These are phyloP conservation scores for Coniferiporia weirii DNA, from an alignment of 1,284 basidiomycete species.

Conservation along the genomic window DNA sequence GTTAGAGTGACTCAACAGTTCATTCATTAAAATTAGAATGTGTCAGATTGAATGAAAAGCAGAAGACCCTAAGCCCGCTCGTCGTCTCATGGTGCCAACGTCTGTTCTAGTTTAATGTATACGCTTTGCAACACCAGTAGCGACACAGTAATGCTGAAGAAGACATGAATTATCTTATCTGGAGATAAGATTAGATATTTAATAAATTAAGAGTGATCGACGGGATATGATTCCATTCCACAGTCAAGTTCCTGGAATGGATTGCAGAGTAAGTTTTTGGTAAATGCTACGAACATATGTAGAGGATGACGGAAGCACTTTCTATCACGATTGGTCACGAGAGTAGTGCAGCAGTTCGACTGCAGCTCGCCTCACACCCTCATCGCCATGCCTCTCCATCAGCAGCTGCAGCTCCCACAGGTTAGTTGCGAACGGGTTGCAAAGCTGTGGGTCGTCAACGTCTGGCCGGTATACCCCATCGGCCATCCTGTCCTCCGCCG, in stretches of 20 bases:
- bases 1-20: too few relatives aligned
- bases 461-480: conserved; percentile 81
- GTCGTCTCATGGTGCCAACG: too few relatives aligned
- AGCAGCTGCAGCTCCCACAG: conserved; percentile 68
- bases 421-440: conserved; percentile 64
- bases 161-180: conserved; percentile 2
- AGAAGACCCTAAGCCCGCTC: too few relatives aligned
- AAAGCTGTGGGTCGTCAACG: conserved; percentile 82
- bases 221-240: conserved; percentile 6
- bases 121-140: too few relatives aligned
- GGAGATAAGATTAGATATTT: conserved; percentile 1
- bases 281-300: not conserved
- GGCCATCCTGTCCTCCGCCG: conserved; percentile 78
- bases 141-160: not conserved
- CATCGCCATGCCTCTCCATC: conserved; percentile 54
- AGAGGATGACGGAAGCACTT: not conserved
- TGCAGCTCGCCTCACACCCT: conserved; percentile 28
- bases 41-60: too few relatives aligned
- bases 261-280: not conserved
- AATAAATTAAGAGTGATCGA: conserved; percentile 7
- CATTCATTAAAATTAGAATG: too few relatives aligned
- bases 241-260: conserved; percentile 4
- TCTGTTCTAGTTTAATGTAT: too few relatives aligned
- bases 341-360: conserved; percentile 11
- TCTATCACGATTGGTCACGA: conserved; percentile 2